Evolutionary conservation across 2,329 filamentous ascomycete genomes (phyloP).

Genomic region (Alternaria triticina): DNA sequence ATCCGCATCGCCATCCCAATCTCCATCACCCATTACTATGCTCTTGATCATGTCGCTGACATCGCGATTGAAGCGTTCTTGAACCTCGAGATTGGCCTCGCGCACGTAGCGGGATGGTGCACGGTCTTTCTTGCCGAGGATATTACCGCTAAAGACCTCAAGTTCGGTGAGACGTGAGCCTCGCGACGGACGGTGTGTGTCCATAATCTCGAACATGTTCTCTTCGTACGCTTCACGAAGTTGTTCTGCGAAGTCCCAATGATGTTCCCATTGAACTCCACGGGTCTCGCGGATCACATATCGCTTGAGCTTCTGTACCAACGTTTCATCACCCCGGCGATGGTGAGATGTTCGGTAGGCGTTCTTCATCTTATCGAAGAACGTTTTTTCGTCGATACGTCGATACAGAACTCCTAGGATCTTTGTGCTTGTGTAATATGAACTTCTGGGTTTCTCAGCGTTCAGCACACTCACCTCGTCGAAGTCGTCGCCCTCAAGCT

Average conservation of each 20-base stretch:
- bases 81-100: conserved; percentile 43
- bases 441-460: conserved; percentile 50
- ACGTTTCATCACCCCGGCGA: conserved; percentile 8
- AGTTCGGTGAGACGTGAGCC: conserved; percentile 40
- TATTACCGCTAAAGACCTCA: conserved; percentile 62
- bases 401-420: conserved; percentile 74
- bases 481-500: conserved; percentile 36
- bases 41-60: conserved; percentile 52
- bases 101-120: conserved; percentile 40
- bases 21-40: conserved; percentile 51
- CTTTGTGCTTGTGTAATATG: conserved; percentile 72
- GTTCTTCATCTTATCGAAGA: conserved; percentile 53
- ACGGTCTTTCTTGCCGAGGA: conserved; percentile 58
- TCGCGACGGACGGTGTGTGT: conserved; percentile 38
- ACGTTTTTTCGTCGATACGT: conserved; percentile 72
- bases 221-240: conserved; percentile 60
- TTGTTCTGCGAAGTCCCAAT: conserved; percentile 49
- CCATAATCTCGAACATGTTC: conserved; percentile 57
- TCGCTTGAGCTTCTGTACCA: conserved; percentile 47
- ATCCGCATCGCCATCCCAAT: conserved; percentile 33
- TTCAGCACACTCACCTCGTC: conserved; percentile 51
- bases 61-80: conserved; percentile 51
- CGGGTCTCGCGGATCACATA: conserved; percentile 51
- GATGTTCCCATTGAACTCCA: conserved; percentile 50
- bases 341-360: conserved; percentile 17